A percentile compares a stretch with the other conserved stretches of the same genome.
phyloP scores from a whole-genome alignment of 371 early-diverging fungal species.

The Saksenaea vasiformis region DNA sequence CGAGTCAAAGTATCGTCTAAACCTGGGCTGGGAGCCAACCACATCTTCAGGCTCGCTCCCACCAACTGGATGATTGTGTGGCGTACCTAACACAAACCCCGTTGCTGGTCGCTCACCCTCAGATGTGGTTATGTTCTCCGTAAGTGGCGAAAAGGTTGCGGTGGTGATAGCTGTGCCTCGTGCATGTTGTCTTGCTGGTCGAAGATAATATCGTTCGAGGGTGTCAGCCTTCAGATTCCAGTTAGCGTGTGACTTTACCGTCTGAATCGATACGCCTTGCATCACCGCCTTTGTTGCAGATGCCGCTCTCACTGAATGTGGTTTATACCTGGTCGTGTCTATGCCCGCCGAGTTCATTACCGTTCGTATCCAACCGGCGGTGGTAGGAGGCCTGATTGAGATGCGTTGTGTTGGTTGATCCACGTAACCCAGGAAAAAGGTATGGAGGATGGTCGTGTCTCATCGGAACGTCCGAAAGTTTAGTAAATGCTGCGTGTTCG shows the following conservation, averaged over 20 bases:
- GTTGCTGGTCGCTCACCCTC: no score
- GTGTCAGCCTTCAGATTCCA: slow-evolving; percentile 6
- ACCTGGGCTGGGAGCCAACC: no score
- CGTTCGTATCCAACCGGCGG: neutral
- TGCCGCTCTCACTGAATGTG: neutral
- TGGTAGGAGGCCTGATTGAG: neutral
- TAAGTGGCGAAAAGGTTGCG: neutral
- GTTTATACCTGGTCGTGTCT: neutral
- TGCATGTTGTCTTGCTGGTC: neutral
- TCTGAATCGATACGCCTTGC: neutral
- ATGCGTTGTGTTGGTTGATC: neutral
- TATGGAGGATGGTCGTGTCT: no score
- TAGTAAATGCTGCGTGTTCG: no score
- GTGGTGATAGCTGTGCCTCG: neutral
- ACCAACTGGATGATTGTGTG: no score
- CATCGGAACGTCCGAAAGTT: no score
- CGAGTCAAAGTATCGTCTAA: no score
- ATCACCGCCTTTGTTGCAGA: slow-evolving; percentile 3
- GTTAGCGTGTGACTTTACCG: slow-evolving; percentile 7
- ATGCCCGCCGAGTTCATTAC: neutral
- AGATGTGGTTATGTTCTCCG: neutral
- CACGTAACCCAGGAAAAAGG: neutral
- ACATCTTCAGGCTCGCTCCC: no score
- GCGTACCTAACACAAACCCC: no score
- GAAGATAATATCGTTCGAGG: neutral